Conservation (phyloP, 2,329 filamentous ascomycete species). For the Sporothrix globosa region DNA sequence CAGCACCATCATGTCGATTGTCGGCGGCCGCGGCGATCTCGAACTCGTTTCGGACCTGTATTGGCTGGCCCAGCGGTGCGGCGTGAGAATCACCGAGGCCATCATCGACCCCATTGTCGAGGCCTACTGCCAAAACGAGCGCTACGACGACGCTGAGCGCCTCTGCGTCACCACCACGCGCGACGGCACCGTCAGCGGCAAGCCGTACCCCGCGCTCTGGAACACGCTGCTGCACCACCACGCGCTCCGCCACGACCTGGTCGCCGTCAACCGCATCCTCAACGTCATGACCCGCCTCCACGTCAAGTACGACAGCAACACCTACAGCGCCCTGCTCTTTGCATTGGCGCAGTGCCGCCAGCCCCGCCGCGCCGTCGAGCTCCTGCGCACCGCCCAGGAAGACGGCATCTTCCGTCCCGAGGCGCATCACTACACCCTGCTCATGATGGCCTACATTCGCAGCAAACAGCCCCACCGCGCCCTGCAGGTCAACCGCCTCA, state of each 20-base stretch:
- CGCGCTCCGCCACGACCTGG: conserved; percentile 62
- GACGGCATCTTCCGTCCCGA: conserved; percentile 53
- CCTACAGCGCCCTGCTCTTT: conserved; percentile 55
- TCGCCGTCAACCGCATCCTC: conserved; percentile 54
- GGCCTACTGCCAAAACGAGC: conserved; percentile 64
- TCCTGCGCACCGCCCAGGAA: conserved; percentile 51
- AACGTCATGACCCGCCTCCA: conserved; percentile 52
- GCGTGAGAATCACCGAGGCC: conserved; percentile 55
- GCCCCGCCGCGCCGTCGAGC: conserved; percentile 53
- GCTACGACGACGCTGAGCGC: conserved; percentile 58
- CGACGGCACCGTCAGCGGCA: conserved; percentile 50
- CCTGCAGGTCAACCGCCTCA: conserved; percentile 48
- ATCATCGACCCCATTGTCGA: conserved; percentile 69
- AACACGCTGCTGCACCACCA: conserved; percentile 74
- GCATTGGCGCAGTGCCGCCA: conserved; percentile 56
- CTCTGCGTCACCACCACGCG: conserved; percentile 61
- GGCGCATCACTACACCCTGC: conserved; percentile 55
- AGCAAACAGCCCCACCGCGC: conserved; percentile 51
- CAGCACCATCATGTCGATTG: conserved; percentile 72
- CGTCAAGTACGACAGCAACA: conserved; percentile 54
- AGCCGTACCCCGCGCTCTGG: conserved; percentile 66
- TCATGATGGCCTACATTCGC: conserved; percentile 57
- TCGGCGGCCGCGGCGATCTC: conserved; percentile 72
- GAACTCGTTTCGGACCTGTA: conserved; percentile 69
- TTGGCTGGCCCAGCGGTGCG: conserved; percentile 56